Base-by-base conservation (phyloP, 768 basidiomycete species). In the Mycena pura region DNA sequence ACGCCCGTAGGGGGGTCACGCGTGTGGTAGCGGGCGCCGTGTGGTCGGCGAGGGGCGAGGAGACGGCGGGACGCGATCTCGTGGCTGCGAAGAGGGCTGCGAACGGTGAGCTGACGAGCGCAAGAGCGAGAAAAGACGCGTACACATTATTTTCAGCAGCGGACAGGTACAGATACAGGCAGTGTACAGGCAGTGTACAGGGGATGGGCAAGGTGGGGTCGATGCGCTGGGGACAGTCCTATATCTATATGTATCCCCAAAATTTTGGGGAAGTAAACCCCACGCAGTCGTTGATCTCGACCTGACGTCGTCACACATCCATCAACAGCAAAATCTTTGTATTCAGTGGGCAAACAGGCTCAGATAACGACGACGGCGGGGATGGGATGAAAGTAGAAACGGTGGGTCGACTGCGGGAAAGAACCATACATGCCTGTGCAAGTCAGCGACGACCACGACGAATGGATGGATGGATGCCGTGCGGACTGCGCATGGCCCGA, bases 41-140 rank as follows among this genome's bases (percentile, higher is more conserved):
- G 9, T 81, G 66, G 60, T 72, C 77, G 59, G 88, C 87, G 57
- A 89, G 82, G 0, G 90, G 88, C 6, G 89, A 91, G 5, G 89
- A 83, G 46, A 87, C 78, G 63, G 79, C 69, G 41, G 86, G 84
- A 65, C 81, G 79, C 28, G 84, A 77, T 68, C 86, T 73, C 48
- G 81, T 74, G 32, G 82, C 80, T 80, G 60, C 47, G 28, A 52
- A 51, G 27, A 25, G 7, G 19, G 10, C 8, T 43, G 28, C 3
- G n/a, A 51, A 46, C 28, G 19, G 40, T 48, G 17, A 57, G 25
- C 6, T n/a, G n/a, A 5, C 6, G 32, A 11, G 32, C 14, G 22
- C 8, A 47, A 38, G 19, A 15, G 38, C 41, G 17, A 53, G 15
- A 1, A 29, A 10, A 28, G 56, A 51, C 32, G 40, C 41, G 53